Conservation (phyloP, 805 yeast species). For the Myxozyma vanderwaltii region DNA sequence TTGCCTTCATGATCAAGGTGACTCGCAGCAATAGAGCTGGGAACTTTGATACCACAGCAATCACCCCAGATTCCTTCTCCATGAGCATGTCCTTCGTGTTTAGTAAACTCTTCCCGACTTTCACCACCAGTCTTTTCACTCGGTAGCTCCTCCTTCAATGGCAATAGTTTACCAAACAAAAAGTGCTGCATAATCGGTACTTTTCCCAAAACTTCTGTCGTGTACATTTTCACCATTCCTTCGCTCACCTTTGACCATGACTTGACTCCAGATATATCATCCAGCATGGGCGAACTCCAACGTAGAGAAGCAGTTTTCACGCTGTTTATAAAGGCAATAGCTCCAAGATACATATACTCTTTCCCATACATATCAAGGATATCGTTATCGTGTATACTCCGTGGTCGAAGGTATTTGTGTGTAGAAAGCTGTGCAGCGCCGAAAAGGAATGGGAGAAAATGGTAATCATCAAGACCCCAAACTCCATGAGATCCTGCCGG, state of each 20-base stretch:
- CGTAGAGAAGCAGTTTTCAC: slow-evolving; percentile 78
- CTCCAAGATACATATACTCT: slow-evolving; percentile 82
- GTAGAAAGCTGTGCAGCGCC: slow-evolving; percentile 78
- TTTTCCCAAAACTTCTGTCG: slow-evolving; percentile 86
- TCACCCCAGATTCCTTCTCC: slow-evolving; percentile 80
- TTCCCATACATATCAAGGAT: slow-evolving; percentile 75
- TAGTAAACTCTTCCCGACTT: slow-evolving; percentile 1
- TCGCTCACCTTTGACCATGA: slow-evolving; percentile 88
- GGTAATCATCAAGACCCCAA: slow-evolving; percentile 98
- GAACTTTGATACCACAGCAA: slow-evolving; percentile 95
- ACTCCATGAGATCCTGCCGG: slow-evolving; percentile 99
- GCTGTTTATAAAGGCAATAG: slow-evolving; percentile 79
- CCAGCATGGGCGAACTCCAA: slow-evolving; percentile 97
- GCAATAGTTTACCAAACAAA: slow-evolving; percentile 60
- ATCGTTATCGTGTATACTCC: slow-evolving; percentile 81
- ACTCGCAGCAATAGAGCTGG: slow-evolving; percentile 92
- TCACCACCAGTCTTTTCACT: slow-evolving; percentile 13
- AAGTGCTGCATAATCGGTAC: slow-evolving; percentile 94
- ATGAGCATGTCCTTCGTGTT: slow-evolving; percentile 46
- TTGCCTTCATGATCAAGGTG: slow-evolving; percentile 31
- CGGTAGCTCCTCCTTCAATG: slow-evolving; percentile 37
- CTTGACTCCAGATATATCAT: slow-evolving; percentile 89
- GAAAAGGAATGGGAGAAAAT: slow-evolving; percentile 81
- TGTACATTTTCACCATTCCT: slow-evolving; percentile 95
- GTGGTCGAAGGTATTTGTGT: slow-evolving; percentile 73